These are phyloP conservation scores for Sporisorium iseilematis-ciliati DNA, from an alignment of 1,284 basidiomycete species.

Conservation along the genomic window DNA sequence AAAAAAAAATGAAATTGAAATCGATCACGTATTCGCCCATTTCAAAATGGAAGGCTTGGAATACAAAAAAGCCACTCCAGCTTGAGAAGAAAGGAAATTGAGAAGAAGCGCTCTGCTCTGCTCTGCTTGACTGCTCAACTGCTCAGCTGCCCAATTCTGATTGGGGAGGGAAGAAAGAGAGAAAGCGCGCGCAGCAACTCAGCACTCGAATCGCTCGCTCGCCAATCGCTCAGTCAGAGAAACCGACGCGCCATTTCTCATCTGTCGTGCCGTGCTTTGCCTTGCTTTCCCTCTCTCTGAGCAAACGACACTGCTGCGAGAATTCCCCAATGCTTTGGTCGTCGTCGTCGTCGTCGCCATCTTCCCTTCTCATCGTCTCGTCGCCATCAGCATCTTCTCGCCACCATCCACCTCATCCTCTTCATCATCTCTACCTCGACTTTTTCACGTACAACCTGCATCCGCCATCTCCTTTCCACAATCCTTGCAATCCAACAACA, in stretches of 20 bases:
- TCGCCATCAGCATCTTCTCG: slow-evolving; percentile 25
- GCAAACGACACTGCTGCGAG: not conserved
- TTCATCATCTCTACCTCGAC: slow-evolving; percentile 12
- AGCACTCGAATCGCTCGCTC: not conserved
- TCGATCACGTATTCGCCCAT: slow-evolving; percentile 5
- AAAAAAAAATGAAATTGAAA: not conserved
- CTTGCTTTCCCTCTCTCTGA: not conserved
- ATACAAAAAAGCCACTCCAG: not conserved
- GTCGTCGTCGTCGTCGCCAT: slow-evolving; percentile 7
- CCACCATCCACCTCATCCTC: slow-evolving; percentile 10
- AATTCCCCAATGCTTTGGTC: slow-evolving; percentile 4
- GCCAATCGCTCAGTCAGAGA: slow-evolving; percentile 1
- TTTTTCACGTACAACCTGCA: not conserved
- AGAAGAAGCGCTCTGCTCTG: too few species aligned
- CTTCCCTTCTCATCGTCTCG: slow-evolving; percentile 8
- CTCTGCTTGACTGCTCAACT: not conserved
- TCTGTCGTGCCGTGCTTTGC: slow-evolving; percentile 2
- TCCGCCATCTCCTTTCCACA: slow-evolving; percentile 4
- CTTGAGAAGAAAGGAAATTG: not conserved
- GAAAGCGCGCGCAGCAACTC: not conserved
- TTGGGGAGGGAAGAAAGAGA: not conserved
- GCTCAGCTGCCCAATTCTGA: not conserved
- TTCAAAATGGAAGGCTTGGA: not conserved
- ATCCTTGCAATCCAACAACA: slow-evolving; percentile 14
- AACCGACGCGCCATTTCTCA: slow-evolving; percentile 7